phyloP scores from a whole-genome alignment of 768 basidiomycete genomes.

The Agrocybe chaxingu region DNA sequence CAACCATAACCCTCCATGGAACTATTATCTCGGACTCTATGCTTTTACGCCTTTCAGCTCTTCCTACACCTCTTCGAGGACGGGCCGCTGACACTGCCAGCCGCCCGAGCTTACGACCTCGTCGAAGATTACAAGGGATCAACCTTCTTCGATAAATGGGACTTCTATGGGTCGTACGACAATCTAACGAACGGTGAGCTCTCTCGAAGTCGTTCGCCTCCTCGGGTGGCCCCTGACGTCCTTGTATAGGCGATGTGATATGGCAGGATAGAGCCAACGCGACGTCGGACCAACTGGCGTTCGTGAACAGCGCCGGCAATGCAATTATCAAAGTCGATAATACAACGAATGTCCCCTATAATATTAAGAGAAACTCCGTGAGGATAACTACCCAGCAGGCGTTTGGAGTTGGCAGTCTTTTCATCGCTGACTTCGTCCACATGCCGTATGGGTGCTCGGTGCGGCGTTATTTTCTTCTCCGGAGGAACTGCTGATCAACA shows the following conservation, averaged over 20 bases:
- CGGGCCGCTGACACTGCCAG: too few species aligned
- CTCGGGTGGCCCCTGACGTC: background rate
- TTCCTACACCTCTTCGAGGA: too few species aligned
- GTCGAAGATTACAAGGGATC: constrained; percentile 14
- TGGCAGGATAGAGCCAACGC: constrained; percentile 43
- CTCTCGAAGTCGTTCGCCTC: background rate
- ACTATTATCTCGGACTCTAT: too few species aligned
- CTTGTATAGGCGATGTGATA: constrained; percentile 41
- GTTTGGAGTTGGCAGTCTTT: constrained; percentile 38
- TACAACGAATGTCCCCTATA: constrained; percentile 42
- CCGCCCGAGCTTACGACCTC: constrained; percentile 1
- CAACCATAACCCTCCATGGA: too few species aligned
- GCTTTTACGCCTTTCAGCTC: too few species aligned
- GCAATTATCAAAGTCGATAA: constrained; percentile 75
- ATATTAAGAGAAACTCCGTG: constrained; percentile 46
- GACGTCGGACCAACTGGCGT: constrained; percentile 38
- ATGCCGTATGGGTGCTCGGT: constrained; percentile 58
- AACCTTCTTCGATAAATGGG: constrained; percentile 17
- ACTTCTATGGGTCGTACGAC: constrained; percentile 37
- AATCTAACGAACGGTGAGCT: constrained; percentile 35
- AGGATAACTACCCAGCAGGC: constrained; percentile 39
- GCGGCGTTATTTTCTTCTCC: constrained; percentile 7
- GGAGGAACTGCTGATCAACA: background rate
- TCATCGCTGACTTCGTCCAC: constrained; percentile 39
- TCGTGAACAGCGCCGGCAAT: constrained; percentile 50